A percentile compares a stretch with the other conserved stretches of the same genome.
Evolutionary conservation across 2,329 filamentous ascomycete species (phyloP).

Genomic region (Fonsecaea nubica): DNA sequence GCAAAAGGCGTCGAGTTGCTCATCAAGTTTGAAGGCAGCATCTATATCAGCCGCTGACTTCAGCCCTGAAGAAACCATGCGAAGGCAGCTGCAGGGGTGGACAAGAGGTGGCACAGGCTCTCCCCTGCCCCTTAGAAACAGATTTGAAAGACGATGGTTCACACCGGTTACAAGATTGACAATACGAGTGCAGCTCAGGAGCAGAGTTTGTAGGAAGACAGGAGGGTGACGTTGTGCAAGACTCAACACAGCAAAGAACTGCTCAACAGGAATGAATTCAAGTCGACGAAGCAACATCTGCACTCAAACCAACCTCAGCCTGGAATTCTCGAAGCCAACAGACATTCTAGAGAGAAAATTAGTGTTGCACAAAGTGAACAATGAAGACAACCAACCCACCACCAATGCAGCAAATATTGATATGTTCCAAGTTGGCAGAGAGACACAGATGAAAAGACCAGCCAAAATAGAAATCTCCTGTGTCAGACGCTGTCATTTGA

Average conservation of each 20-base stretch:
- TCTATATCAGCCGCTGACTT: not conserved
- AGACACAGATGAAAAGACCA: too few species aligned
- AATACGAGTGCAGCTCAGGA: not conserved
- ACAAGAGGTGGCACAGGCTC: not conserved
- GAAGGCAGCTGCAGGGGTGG: not conserved
- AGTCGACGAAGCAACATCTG: not conserved
- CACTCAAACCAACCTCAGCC: not conserved
- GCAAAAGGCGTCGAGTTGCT: not conserved
- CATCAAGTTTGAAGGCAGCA: not conserved
- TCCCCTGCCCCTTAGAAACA: not conserved
- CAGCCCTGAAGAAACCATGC: not conserved
- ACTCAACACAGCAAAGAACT: not conserved
- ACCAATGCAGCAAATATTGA: too few species aligned
- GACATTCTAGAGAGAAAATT: not conserved
- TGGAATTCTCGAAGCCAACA: not conserved
- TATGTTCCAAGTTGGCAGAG: too few species aligned
- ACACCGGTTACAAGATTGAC: not conserved
- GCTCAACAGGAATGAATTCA: not conserved
- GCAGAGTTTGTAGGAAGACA: not conserved
- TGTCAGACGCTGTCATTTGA: not conserved
- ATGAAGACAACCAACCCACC: too few species aligned
- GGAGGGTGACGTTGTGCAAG: not conserved
- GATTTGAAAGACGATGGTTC: not conserved
- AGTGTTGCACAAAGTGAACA: not conserved
- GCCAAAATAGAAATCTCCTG: not conserved